Base-by-base conservation (phyloP, 345 rosid genomes). In the Orychophragmus violaceus region DNA sequence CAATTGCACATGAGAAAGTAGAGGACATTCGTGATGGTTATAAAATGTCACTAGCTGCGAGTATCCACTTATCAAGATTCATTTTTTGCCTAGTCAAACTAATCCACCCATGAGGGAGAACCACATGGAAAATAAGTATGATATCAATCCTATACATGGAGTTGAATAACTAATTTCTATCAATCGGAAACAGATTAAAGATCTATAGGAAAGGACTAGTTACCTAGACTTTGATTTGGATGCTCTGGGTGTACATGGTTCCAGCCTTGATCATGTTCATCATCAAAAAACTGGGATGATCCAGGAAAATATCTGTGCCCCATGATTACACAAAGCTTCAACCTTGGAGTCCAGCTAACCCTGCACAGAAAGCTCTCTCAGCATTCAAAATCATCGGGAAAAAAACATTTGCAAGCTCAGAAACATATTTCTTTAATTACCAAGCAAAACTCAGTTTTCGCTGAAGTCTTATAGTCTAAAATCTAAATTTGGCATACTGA, bases 211-310 rank as follows among this genome's bases (percentile, higher is more conserved):
- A 48, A 56, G 16, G 10, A 68, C 13, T 35, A 58, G 48, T 66
- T 84, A 86, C 97, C 90, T 71, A 61, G 25, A 77, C 75, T 78
- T 62, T 78, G 39, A 56, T 78, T 69, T 8, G 82, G 85, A 54
- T 83, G 86, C 67, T 87, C 97, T 13, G 76, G 58, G 36, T 76
- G 87, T 77, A 79, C 46, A 64, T 78, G 82, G 78, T 81, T 84
- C 97, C 90, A 83, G 72, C 73, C 76, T 77, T 84, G 86, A 59
- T 85, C 89, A 66, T 75, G 81, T 60, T 82, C 94, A 76, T 62
- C 75, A 67, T 81, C 89, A 65, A 86, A 82, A 80, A 66, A 64
- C 42, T 77, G 87, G 45, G 87, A 69, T 24, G 80, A 64, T 72
- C 76, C 77, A 35, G 60, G 83, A 64, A 86, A 81, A 54, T 83